Conservation (phyloP, 768 basidiomycete species). For the Chalciporus chontae region DNA sequence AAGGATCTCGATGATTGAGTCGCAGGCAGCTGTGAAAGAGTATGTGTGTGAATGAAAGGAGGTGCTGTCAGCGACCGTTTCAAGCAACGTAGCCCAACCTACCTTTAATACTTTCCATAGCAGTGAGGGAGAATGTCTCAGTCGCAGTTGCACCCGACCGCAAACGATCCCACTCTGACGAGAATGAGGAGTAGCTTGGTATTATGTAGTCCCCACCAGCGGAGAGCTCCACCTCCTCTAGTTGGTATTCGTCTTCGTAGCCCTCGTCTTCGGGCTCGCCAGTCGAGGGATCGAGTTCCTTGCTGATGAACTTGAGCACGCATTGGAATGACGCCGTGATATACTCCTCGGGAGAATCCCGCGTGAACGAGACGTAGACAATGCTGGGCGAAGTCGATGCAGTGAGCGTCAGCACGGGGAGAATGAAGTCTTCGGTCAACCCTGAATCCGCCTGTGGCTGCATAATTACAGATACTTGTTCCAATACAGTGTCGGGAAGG, state of each 20-base stretch:
- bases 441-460: conserved; percentile 69
- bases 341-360: conserved; percentile 74
- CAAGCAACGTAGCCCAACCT: conserved; percentile 25
- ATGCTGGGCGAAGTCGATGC: conserved; percentile 73
- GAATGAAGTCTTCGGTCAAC: conserved; percentile 92
- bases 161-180: conserved; percentile 93
- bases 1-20: conserved; percentile 92
- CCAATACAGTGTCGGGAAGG: conserved; percentile 90
- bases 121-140: conserved; percentile 90
- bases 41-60: conserved; percentile 12
- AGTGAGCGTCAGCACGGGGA: conserved; percentile 71
- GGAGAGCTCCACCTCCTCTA: conserved; percentile 93
- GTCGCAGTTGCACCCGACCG: conserved; percentile 72
- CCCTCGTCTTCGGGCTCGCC: conserved; percentile 97
- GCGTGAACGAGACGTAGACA: conserved; percentile 92
- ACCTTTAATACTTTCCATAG: conserved; percentile 95
- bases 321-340: conserved; percentile 84
- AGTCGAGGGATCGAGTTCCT: conserved; percentile 93
- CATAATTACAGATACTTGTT: conserved; percentile 94
- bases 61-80: conserved; percentile 16
- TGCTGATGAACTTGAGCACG: conserved; percentile 91
- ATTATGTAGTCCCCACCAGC: conserved; percentile 93
- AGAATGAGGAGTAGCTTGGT: conserved; percentile 91
- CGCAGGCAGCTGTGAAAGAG: conserved; percentile 74
- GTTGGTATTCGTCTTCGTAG: conserved; percentile 98